Base-by-base conservation (phyloP, 108 stramenopile species). In the Licmophora abbreviata region DNA sequence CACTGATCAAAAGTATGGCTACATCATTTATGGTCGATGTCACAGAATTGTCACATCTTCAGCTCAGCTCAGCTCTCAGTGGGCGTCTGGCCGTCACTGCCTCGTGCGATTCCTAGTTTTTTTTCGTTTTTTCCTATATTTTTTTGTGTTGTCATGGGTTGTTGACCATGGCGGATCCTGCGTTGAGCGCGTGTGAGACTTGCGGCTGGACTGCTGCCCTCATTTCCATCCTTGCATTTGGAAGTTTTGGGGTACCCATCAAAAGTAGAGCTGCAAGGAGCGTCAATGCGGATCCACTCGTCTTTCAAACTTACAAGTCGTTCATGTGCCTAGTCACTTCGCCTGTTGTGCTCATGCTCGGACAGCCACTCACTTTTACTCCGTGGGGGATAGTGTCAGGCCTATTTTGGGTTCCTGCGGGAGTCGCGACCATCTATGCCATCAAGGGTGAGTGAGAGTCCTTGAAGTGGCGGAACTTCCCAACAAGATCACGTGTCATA, bases 221-320 rank as follows among this genome's bases (percentile, higher is more conserved):
- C 40, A 35, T 63, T 25, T 72, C 71, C 0, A 68, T 73, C 35
- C 4, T 87, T 12, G 72, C 75, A 4, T 93, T 88, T 61, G 92
- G 92, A 28, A 68, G 59, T 27, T 93, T 88, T 56, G 81, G 83
- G 10, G 92, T 93, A 4, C 92, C 87, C 2, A 77, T 93, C 63
- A 88, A 88, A 63, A 68, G 66, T 23, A 68, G 74, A 49, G 64
- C 57, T 5, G 34, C 28, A 28, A 24, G 32, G 3, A 67, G 76
- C 27, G 49, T 81, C n/a, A 68, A 88, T 54, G 67, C 87, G 44
- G 84, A 93, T 48, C 85, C 87, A 0, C 63, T 93, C 0, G 85
- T 80, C 25, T 83, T 93, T 61, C 92, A 93, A 68, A 51, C 77
- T 34, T 93, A 93, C 69, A 93, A 93, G 64, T 81, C 81, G 14